Base-by-base conservation (phyloP, 345 rosid species). In the Hypericum androsaemum region DNA sequence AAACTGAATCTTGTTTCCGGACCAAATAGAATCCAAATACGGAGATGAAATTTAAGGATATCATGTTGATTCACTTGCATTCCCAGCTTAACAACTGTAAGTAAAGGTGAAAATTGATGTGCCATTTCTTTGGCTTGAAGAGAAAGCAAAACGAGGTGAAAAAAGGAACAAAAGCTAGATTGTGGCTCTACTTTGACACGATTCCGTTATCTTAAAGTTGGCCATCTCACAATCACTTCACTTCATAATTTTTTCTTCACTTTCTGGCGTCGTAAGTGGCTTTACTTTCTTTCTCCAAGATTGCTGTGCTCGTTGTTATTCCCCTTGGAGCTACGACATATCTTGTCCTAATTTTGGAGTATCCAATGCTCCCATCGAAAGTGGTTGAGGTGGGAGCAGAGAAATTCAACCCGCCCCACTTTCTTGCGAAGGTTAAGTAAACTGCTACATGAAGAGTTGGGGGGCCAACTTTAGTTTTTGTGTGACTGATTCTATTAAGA, bases 331-430 rank as follows among this genome's bases (percentile, higher is more conserved):
- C 50, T 44, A 35, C 51, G 36, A 47, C 41, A 4, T 12, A 38
- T 13, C 47, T 8, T 8, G 5, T 13, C 12, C 45, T 5, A 43
- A 47, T 44, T 36, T 22, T 48, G 52, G 41, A 51, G 73, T 69
- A 76, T 72, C 75, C 73, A 8, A 66, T 66, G 70, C 52, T 54
- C 39, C 32, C 32, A 3, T 14, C 10, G 43, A 28, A 37, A 40
- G 53, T 38, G 50, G 58, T 39, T 48, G 57, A 37, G 10, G 43
- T 38, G 12, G 56, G 12, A 44, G 32, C 14, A 39, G 53, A 61
- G 28, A 10, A 52, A n/a, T 15, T 17, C 32, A 22, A 22, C 32
- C 32, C 32, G 32, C 32, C 32, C 32, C 32, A 22, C 32, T 22
- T 22, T 22, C 32, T 22, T 22, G 32, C 4, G 32, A 22, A 4